phyloP scores from a whole-genome alignment of 352 stramenopile species.

The Salisapilia sapeloensis region DNA sequence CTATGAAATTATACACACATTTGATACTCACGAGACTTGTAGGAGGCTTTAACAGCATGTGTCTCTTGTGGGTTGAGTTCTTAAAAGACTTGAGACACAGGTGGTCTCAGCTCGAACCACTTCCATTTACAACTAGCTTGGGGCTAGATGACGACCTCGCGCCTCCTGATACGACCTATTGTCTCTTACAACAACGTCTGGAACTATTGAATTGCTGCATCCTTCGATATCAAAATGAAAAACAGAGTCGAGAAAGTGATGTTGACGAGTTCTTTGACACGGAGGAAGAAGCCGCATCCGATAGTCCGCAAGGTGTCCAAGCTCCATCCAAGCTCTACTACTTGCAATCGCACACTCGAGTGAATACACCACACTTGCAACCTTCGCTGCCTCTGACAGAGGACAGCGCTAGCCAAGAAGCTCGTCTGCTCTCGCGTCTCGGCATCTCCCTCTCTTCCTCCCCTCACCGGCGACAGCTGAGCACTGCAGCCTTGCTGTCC shows the following conservation, averaged over 20 bases:
- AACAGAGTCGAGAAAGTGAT: too few species aligned
- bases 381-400: slow-evolving; percentile 52
- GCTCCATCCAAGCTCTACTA: slow-evolving; percentile 11
- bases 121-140: too few species aligned
- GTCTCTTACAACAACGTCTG: slow-evolving; percentile 64
- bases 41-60: slow-evolving; percentile 65
- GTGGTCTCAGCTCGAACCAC: slow-evolving; percentile 43
- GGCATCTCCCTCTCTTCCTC: slow-evolving; percentile 43
- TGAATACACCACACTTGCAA: slow-evolving; percentile 58
- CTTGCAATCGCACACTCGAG: slow-evolving; percentile 17
- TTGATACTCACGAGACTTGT: not conserved
- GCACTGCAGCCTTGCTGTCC: slow-evolving; percentile 49
- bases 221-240: too few species aligned
- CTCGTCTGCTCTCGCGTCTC: slow-evolving; percentile 53
- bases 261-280: slow-evolving; percentile 80
- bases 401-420: slow-evolving; percentile 58
- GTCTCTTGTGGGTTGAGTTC: slow-evolving; percentile 70
- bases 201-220: slow-evolving; percentile 72
- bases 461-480: slow-evolving; percentile 53
- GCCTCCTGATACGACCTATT: slow-evolving; percentile 47
- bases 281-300: slow-evolving; percentile 37
- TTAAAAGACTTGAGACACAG: slow-evolving; percentile 52
- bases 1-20: slow-evolving; percentile 2
- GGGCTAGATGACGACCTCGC: too few species aligned
- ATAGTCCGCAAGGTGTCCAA: slow-evolving; percentile 2